Base-by-base conservation (phyloP, 176 grass and related monocot genomes). In the Oryza coarctata region DNA sequence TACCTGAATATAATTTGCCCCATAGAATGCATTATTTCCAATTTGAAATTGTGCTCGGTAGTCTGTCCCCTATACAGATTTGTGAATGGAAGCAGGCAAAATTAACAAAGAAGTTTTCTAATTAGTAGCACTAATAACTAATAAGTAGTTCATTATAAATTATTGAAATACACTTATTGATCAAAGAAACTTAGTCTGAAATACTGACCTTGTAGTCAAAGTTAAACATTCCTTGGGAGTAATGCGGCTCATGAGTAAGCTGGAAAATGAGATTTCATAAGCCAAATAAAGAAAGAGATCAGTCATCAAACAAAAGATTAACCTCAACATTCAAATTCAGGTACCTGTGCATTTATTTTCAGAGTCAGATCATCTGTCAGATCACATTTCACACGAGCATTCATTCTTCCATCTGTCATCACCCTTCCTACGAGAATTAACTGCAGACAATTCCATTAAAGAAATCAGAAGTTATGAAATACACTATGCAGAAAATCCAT, bases 171-270 rank as follows among this genome's bases (percentile, higher is more conserved):
- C 5, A 41, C 11, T 31, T 64, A 64, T 70, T 45, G 23, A n/a
- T 33, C 63, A 40, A 63, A 57, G 52, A 80, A 65, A 23, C n/a
- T 34, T 30, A 44, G 50, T 57, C 20, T 63, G 34, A 26, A 47
- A 81, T 36, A 85, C 75, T 73, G 34, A 93, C 96, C 91, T 98
- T 98, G 91, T 98, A 98, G 86, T 98, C 96, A 33, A 98, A 95
- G 88, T 98, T 95, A 85, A 98, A 98, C 96, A 98, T 98, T 71
- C 92, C 96, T 90, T 98, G 96, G 58, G 96, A 98, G 63, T 84
- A 95, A 91, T 98, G 96, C 9, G 92, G 88, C 85, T 99, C 96
- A 78, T 95, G 83, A 34, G 96, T 99, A 82, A 99, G 96, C 96
- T 99, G 89, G 6, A 34, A 71, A 86, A 85, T 44, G 68, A 22